A percentile compares a stretch with the other conserved stretches of the same genome.
Evolutionary conservation across 1,139 yeast genomes (phyloP).

Genomic region (Yamadazyma friedrichii): DNA sequence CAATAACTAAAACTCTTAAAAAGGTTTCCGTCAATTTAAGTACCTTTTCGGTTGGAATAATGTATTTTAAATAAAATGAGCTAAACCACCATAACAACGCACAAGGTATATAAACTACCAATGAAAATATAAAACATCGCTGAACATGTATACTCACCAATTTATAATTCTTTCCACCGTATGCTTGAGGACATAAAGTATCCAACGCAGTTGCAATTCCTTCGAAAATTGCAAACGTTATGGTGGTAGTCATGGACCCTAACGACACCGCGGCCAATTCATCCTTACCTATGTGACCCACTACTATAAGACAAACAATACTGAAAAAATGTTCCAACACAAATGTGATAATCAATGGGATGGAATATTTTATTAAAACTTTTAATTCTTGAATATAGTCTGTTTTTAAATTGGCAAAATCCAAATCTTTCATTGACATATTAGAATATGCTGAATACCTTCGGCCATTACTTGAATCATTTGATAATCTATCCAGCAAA

Average conservation of each 20-base stretch:
- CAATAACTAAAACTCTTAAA: slow-evolving; percentile 63
- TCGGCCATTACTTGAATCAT: slow-evolving; percentile 12
- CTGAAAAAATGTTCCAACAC: slow-evolving; percentile 71
- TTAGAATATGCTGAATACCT: slow-evolving; percentile 8
- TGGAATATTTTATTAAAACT: slow-evolving; percentile 52
- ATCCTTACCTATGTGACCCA: slow-evolving; percentile 68
- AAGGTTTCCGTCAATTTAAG: slow-evolving; percentile 61
- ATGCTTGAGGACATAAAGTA: slow-evolving; percentile 83
- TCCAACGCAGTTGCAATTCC: slow-evolving; percentile 88
- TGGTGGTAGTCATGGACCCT: slow-evolving; percentile 86
- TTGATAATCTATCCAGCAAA: slow-evolving; percentile 14
- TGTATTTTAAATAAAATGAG: slow-evolving; percentile 45
- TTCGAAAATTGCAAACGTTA: slow-evolving; percentile 79
- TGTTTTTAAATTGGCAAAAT: slow-evolving; percentile 45
- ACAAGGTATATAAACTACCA: slow-evolving; percentile 58
- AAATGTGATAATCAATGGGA: slow-evolving; percentile 68
- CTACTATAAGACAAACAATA: slow-evolving; percentile 67
- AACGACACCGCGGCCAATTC: slow-evolving; percentile 81
- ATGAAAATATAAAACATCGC: slow-evolving; percentile 58
- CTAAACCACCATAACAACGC: slow-evolving; percentile 67
- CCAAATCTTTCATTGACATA: slow-evolving; percentile 18
- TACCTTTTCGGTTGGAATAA: slow-evolving; percentile 64
- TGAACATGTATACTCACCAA: slow-evolving; percentile 66
- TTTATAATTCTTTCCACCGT: slow-evolving; percentile 64
- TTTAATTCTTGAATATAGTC: slow-evolving; percentile 45